These are phyloP conservation scores for Scedosporium minutisporum DNA, from an alignment of 2,329 filamentous ascomycete genomes.

Conservation along the genomic window DNA sequence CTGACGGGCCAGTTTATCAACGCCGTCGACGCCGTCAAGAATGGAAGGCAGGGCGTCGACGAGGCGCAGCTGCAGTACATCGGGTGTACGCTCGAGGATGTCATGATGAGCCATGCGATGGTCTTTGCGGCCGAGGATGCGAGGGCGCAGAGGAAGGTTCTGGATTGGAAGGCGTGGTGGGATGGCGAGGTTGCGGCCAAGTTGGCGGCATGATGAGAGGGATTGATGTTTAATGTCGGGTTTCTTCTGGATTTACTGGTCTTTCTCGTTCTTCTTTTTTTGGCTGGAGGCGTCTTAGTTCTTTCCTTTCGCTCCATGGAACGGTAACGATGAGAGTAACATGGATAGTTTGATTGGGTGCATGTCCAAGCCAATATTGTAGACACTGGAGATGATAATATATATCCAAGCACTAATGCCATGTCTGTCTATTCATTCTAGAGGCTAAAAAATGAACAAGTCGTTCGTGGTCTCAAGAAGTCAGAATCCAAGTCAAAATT, in stretches of 20 bases:
- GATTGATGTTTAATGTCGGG: neutral
- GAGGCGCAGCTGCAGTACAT: slow-evolving; percentile 67
- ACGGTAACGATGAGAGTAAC: no score
- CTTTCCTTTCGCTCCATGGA: neutral
- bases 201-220: neutral
- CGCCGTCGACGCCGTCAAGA: slow-evolving; percentile 73
- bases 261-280: neutral
- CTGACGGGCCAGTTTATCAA: slow-evolving; percentile 73
- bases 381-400: no score
- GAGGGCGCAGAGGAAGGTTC: slow-evolving; percentile 54
- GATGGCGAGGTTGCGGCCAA: slow-evolving; percentile 19
- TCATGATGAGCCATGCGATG: slow-evolving; percentile 79
- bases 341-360: no score
- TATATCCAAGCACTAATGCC: no score
- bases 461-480: no score
- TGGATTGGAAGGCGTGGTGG: slow-evolving; percentile 77
- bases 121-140: slow-evolving; percentile 94
- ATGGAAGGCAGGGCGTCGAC: slow-evolving; percentile 52
- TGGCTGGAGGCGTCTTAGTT: neutral
- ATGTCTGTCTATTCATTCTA: no score
- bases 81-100: slow-evolving; percentile 77
- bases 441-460: no score
- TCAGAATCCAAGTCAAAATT: no score
- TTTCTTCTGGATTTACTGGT: neutral
- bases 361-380: no score